Evolutionary conservation across 495 filamentous ascomycete species (phyloP).

Genomic region (Schizothecium vesticola): DNA sequence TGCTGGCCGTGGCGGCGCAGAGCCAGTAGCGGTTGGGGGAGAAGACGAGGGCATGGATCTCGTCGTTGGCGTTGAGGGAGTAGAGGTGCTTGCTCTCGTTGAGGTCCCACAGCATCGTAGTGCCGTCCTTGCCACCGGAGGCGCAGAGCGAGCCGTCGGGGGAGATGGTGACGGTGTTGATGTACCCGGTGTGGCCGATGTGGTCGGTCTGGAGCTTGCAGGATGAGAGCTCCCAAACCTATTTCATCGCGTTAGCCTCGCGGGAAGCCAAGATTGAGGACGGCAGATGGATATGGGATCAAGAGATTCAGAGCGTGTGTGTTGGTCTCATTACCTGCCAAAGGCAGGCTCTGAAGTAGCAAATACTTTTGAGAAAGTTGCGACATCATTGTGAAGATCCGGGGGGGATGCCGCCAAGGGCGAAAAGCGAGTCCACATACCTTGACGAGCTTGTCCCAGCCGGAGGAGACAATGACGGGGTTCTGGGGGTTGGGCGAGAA

Average conservation of each 20-base stretch:
- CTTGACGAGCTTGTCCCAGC: constrained; percentile 99
- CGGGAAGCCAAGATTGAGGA: neutral
- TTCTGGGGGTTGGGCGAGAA: constrained; percentile 99
- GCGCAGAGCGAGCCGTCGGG: constrained; percentile 99
- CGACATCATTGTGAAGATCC: constrained; percentile 67
- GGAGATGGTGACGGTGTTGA: constrained; percentile 99
- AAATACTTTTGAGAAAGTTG: constrained; percentile 87
- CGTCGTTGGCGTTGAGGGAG: constrained; percentile 97
- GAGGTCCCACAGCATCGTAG: constrained; percentile 99
- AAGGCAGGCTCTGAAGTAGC: constrained; percentile 96
- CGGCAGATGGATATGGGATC: constrained; percentile 17
- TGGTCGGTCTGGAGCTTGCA: constrained; percentile 99
- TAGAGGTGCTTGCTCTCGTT: constrained; percentile 99
- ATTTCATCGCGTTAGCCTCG: constrained; percentile 12
- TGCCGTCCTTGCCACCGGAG: constrained; percentile 98
- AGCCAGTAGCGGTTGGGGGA: constrained; percentile 99
- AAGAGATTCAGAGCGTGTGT: constrained; percentile 79
- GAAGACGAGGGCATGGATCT: constrained; percentile 99
- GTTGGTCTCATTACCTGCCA: constrained; percentile 90
- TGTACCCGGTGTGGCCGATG: constrained; percentile 99
- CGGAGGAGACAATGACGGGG: constrained; percentile 97
- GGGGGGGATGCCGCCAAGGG: neutral
- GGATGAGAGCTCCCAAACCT: constrained; percentile 99
- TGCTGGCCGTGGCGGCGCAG: constrained; percentile 91
- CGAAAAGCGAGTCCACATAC: constrained; percentile 51